Evolutionary conservation across 176 grass and related monocot species (phyloP), one percentile per base, ranked within the genome.

Genomic region (Microstegium vimineum): DNA sequence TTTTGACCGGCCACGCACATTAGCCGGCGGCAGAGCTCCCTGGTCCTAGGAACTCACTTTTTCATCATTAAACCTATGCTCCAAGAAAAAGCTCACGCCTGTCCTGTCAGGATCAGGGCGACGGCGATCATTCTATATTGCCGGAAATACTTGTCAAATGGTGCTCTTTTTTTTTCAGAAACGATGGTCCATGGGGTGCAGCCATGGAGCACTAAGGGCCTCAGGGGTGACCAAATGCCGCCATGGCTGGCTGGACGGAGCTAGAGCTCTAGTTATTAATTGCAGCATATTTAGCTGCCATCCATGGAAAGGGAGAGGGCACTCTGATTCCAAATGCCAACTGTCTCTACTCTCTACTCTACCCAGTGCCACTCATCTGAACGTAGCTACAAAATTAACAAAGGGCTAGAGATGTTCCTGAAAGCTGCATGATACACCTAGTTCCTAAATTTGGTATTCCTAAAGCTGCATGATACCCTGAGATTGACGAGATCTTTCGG

Each of bases 1-100:
- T 87, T 90, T 90, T 83, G 84, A 80, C 80, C 80, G 22, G 47
- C 74, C 60, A 83, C 72, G 73, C 79, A 86, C 74, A 61, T 49
- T 86, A 25, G 74, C 30, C 33, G n/a, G 79, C 70, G 26, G 26
- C 70, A 27, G 42, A 28, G 70, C 47, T 86, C 84, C 88, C 75
- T 27, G 25, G 74, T 70, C 51, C 30, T 10, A 86, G 88, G 88
- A 90, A 74, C 57, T 63, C 31, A 15, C 68, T 40, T 28, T 49
- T 83, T 54, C 43, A 86, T 90, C 79, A 83, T 79, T 49, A 72
- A 12, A 5, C 32, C 34, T 65, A n/a, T n/a, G n/a, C 6, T 34
- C 34, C 68, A 42, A 70, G 35, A 77, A 57, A 84, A 75, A 34
- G 74, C 28, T 36, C 40, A 63, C 16, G 13, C 17, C 57, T 68